These are phyloP conservation scores for Cnidoscolus chayamansa DNA, from an alignment of 441 rosid genomes.

Conservation along the genomic window DNA sequence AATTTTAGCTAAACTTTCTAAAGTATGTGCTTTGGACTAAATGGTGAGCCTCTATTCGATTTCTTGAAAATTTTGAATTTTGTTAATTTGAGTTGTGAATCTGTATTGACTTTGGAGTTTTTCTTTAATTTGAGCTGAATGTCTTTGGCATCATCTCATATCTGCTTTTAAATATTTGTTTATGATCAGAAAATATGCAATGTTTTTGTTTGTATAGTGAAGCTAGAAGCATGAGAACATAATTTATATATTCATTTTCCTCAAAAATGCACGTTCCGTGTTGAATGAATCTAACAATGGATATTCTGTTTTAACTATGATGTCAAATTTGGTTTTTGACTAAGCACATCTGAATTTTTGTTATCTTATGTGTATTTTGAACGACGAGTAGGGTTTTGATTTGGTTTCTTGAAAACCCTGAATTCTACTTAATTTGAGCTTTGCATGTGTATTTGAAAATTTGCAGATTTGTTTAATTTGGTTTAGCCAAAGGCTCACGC, in stretches of 20 bases:
- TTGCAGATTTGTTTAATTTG: neutral
- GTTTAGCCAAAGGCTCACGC: neutral
- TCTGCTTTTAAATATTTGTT: neutral
- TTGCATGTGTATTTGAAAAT: neutral
- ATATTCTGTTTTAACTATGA: neutral
- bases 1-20: neutral
- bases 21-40: neutral
- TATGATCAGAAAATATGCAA: neutral
- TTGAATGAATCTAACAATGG: no score
- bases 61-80: slow-evolving; percentile 6
- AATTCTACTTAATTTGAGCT: slow-evolving; percentile 16
- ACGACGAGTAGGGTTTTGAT: no score
- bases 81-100: slow-evolving; percentile 10
- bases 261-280: neutral
- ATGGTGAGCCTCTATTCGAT: neutral
- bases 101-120: neutral
- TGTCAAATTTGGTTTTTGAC: neutral
- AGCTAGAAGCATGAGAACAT: no score
- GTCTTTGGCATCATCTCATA: neutral
- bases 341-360: neutral
- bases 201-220: neutral
- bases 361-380: neutral
- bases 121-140: neutral
- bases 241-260: neutral
- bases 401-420: neutral